A percentile compares a stretch with the other conserved stretches of the same genome.
These are phyloP conservation scores for Colletotrichum tropicicola DNA, from an alignment of 2,329 filamentous ascomycete genomes.

Conservation along the genomic window DNA sequence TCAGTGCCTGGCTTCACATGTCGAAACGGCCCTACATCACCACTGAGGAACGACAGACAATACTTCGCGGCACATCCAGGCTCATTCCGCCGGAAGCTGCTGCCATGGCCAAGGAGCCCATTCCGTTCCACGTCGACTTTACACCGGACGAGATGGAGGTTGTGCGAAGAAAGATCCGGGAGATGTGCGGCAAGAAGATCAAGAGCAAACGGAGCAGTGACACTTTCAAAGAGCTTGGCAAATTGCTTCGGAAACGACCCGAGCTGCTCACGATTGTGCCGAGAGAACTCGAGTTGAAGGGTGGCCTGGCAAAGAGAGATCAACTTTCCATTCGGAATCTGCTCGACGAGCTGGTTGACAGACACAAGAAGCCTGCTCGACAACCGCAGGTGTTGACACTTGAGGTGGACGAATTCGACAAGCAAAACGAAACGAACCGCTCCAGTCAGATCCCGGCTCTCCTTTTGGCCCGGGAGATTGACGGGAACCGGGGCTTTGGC, in stretches of 20 bases:
- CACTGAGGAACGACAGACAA: conserved; percentile 25
- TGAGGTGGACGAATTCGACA: conserved; percentile 39
- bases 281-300: conserved; percentile 25
- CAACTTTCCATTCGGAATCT: conserved; percentile 46
- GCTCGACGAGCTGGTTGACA: conserved; percentile 48
- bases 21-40: conserved; percentile 36
- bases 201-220: neutral
- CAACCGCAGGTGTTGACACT: conserved; percentile 40
- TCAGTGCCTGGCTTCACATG: conserved; percentile 24
- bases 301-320: conserved; percentile 35
- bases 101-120: conserved; percentile 4
- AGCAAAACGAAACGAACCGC: conserved; percentile 37
- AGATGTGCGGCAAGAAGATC: neutral
- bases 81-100: conserved; percentile 18
- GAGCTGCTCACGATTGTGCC: conserved; percentile 18
- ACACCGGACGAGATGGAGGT: conserved; percentile 45
- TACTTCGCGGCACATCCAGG: conserved; percentile 30
- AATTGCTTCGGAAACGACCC: conserved; percentile 27
- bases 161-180: conserved; percentile 24
- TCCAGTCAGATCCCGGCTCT: conserved; percentile 48
- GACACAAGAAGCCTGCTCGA: conserved; percentile 35
- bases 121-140: conserved; percentile 57
- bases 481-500: conserved; percentile 53
- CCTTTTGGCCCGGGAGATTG: conserved; percentile 58
- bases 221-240: conserved; percentile 31